Evolutionary conservation across 192 early-diverging fungal genomes (phyloP), one percentile per base, ranked within the genome.

Genomic region (Obelidium mucronatum): DNA sequence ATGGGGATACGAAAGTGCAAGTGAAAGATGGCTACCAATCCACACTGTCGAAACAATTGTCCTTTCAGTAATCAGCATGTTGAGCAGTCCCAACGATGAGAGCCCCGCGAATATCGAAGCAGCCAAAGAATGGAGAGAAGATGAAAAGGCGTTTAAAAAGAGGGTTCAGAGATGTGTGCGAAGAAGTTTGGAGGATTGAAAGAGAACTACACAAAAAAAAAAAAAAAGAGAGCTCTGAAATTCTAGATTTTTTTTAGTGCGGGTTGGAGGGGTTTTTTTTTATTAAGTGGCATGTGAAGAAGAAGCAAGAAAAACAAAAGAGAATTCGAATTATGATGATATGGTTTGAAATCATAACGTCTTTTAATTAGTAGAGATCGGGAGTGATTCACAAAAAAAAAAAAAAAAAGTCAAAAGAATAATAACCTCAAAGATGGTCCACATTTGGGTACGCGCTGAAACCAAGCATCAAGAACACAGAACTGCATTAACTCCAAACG

Each of bases 391-490:
- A 58, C 11, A 8, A 22, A 11, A 24, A 22, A 58, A 24, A 58
- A 58, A 58, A 58, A 58, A 58, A 11, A 58, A 6, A 22, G 17
- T 24, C 55, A 11, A 58, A 58, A 58, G 26, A 8, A 8, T 24
- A 58, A 8, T 26, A 48, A 48, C 44, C 11, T 15, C 44, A 19
- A 48, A 15, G 19, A 58, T 58, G 55, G 13, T 24, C 6, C 85
- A 87, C 66, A 80, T 87, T 19, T 98, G 97, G 97, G 91, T 99
- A 67, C 92, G 97, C 77, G 95, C 96, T 54, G 97, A 99, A 83
- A 99, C 96, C 76, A 99, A 99, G 91, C 88, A 91, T 35, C 94
- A 96, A 84, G 97, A 99, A 88, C 92, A 94, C 83, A 89, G 97
- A 64, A 93, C 95, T 40, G 94, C 94, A 40, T 84, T 99, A 75